phyloP scores from a whole-genome alignment of 768 basidiomycete genomes.

The button mushroom (Agaricus bisporus) region DNA sequence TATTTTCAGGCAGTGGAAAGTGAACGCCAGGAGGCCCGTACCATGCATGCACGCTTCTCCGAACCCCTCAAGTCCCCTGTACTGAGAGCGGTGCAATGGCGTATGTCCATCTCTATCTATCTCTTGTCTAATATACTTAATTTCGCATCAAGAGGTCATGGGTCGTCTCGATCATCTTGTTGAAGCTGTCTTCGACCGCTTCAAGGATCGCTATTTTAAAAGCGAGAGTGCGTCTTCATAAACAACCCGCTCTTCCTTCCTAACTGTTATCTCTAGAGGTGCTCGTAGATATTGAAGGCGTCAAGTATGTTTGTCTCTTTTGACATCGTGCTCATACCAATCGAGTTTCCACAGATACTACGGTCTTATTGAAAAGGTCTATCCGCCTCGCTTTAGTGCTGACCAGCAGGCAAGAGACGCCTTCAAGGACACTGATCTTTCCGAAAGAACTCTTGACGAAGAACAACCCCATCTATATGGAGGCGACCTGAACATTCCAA shows the following conservation, averaged over 20 bases:
- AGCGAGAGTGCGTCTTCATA: conserved; percentile 69
- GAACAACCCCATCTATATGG: conserved; percentile 64
- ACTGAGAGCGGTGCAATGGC: conserved; percentile 93
- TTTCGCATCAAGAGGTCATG: conserved; percentile 71
- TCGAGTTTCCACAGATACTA: conserved; percentile 53
- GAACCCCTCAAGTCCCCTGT: conserved; percentile 89
- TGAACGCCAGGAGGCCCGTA: conserved; percentile 84
- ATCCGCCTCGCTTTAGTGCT: conserved; percentile 53
- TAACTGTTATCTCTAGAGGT: conserved; percentile 48
- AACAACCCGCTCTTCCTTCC: conserved; percentile 13
- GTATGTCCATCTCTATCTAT: conserved; percentile 48
- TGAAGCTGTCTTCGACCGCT: conserved; percentile 92
- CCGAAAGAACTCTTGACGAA: conserved; percentile 32
- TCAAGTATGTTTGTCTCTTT: conserved; percentile 52
- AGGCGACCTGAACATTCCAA: conserved; percentile 69
- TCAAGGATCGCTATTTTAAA: conserved; percentile 91
- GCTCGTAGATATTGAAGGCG: conserved; percentile 79
- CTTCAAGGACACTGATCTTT: conserved; percentile 41
- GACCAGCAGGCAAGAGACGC: conserved; percentile 44
- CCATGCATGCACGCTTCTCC: conserved; percentile 88
- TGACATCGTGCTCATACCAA: conserved; percentile 3
- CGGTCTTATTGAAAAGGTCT: conserved; percentile 74
- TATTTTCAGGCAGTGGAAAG: conserved; percentile 93
- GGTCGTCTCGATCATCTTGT: conserved; percentile 93
- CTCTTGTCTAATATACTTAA: conserved; percentile 9